A percentile compares a stretch with the other conserved stretches of the same genome.
These are phyloP conservation scores for Fusarium kyushuense DNA, from an alignment of 2,329 filamentous ascomycete species.

Conservation along the genomic window DNA sequence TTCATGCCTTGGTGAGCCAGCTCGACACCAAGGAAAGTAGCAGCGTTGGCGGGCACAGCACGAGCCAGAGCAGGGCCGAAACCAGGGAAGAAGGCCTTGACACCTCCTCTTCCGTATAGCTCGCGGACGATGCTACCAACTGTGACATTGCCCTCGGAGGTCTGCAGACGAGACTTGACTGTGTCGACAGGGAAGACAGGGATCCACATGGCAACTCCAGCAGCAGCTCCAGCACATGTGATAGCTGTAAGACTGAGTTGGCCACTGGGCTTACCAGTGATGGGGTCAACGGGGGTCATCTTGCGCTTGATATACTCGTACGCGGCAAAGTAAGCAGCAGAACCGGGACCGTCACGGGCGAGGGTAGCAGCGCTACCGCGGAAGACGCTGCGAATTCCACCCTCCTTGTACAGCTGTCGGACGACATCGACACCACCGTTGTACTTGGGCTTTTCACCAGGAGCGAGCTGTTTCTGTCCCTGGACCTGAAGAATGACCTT, in stretches of 20 bases:
- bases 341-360: slow-evolving; percentile 91
- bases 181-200: slow-evolving; percentile 98
- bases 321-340: slow-evolving; percentile 94
- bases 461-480: slow-evolving; percentile 87
- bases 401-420: slow-evolving; percentile 90
- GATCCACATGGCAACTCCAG: slow-evolving; percentile 99
- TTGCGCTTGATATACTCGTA: slow-evolving; percentile 95
- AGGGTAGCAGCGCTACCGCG: slow-evolving; percentile 91
- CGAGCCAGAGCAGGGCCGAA: slow-evolving; percentile 92
- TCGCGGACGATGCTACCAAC: slow-evolving; percentile 83
- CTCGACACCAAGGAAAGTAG: slow-evolving; percentile 90
- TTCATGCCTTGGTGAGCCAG: slow-evolving; percentile 86
- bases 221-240: slow-evolving; percentile 86
- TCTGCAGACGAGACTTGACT: slow-evolving; percentile 94
- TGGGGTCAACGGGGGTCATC: slow-evolving; percentile 84
- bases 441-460: slow-evolving; percentile 94
- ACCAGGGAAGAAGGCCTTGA: slow-evolving; percentile 96
- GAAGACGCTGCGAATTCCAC: slow-evolving; percentile 91
- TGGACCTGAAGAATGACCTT: slow-evolving; percentile 99
- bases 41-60: slow-evolving; percentile 95
- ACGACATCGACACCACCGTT: slow-evolving; percentile 89
- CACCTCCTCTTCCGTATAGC: slow-evolving; percentile 84
- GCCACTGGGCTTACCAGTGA: slow-evolving; percentile 77
- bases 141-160: slow-evolving; percentile 85
- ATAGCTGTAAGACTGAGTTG: slow-evolving; percentile 85